Percentiles rank a stretch among this genome's conserved stretches.
phyloP scores from a whole-genome alignment of 1,284 basidiomycete species.

The Bjerkandera adusta region DNA sequence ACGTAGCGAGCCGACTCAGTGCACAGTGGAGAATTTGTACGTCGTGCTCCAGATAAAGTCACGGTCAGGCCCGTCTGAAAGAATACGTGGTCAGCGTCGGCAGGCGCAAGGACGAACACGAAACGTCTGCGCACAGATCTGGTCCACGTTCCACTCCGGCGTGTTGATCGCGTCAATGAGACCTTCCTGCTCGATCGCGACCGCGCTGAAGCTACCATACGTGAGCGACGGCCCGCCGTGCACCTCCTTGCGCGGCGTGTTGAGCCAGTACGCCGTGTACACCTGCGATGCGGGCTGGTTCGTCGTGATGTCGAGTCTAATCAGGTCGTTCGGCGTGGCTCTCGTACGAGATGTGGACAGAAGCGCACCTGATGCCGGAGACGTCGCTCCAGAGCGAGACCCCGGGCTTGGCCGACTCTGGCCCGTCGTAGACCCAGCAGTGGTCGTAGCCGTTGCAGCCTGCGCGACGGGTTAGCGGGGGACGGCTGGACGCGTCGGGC shows the following conservation, averaged over 20 bases:
- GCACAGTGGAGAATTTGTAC: slow-evolving; percentile 41
- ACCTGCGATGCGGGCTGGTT: slow-evolving; percentile 51
- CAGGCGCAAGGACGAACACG: background rate
- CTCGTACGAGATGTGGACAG: background rate
- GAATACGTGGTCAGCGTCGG: background rate
- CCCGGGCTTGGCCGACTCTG: slow-evolving; percentile 13
- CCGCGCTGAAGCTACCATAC: slow-evolving; percentile 44
- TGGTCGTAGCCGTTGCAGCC: slow-evolving; percentile 16
- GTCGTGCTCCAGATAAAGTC: slow-evolving; percentile 41
- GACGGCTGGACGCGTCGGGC: background rate
- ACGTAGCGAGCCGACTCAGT: slow-evolving; percentile 11
- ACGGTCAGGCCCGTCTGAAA: slow-evolving; percentile 38
- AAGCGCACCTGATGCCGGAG: slow-evolving; percentile 17
- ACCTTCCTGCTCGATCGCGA: slow-evolving; percentile 58
- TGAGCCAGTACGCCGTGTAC: slow-evolving; percentile 44
- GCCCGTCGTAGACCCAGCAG: slow-evolving; percentile 19
- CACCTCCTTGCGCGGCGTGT: slow-evolving; percentile 45
- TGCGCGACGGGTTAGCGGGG: background rate
- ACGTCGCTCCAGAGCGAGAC: slow-evolving; percentile 21
- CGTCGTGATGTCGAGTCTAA: slow-evolving; percentile 48
- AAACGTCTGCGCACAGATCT: slow-evolving; percentile 42
- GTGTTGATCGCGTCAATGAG: slow-evolving; percentile 55
- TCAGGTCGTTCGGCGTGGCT: background rate
- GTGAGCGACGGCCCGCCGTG: slow-evolving; percentile 46
- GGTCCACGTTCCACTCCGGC: slow-evolving; percentile 49